phyloP scores from a whole-genome alignment of 495 filamentous ascomycete species.

The Talaromyces thailandensis region DNA sequence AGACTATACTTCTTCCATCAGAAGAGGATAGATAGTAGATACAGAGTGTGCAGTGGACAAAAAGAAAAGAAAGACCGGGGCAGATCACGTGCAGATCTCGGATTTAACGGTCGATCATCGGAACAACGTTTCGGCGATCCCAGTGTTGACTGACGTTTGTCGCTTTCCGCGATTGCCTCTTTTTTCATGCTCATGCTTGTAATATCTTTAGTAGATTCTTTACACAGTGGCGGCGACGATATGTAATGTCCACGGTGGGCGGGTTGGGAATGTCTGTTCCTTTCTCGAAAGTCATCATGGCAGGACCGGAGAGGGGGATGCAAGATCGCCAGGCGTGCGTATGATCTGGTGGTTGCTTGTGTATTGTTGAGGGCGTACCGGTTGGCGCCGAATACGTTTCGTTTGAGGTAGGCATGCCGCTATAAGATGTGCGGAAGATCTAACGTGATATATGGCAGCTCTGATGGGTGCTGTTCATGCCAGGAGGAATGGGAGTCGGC shows the following conservation, averaged over 20 bases:
- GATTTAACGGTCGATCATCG: neutral
- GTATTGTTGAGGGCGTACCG: slow-evolving; percentile 10
- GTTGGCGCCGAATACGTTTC: slow-evolving; percentile 9
- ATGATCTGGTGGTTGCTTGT: slow-evolving; percentile 12
- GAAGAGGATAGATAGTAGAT: no score
- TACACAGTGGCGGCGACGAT: neutral
- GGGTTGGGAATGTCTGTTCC: no score
- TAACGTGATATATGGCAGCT: neutral
- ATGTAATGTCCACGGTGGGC: no score
- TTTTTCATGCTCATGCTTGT: neutral
- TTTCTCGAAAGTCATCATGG: no score
- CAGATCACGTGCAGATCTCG: neutral
- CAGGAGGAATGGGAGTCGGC: neutral
- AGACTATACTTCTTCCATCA: no score
- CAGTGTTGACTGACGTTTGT: neutral
- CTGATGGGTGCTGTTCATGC: neutral
- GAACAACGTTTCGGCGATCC: neutral
- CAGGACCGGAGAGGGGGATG: no score
- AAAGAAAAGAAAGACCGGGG: neutral
- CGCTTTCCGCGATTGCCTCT: neutral
- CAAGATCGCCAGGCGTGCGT: slow-evolving; percentile 8
- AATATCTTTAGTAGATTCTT: no score
- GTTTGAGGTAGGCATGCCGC: neutral
- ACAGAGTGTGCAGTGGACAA: no score
- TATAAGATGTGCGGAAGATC: neutral